These are phyloP conservation scores for Calamus simplicifolius DNA, from an alignment of 176 grass and related monocot species.

Conservation along the genomic window DNA sequence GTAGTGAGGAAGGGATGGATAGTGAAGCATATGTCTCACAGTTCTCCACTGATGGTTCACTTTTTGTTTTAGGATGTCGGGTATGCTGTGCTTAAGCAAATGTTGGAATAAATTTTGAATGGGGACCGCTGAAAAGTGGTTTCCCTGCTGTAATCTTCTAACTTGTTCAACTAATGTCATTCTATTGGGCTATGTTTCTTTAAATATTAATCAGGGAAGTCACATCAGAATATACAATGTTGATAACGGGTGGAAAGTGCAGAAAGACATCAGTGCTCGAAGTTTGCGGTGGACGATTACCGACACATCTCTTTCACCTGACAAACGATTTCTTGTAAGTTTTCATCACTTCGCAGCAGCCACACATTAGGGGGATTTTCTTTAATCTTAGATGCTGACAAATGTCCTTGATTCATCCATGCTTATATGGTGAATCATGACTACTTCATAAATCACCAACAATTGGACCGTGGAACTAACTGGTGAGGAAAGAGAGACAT, in stretches of 20 bases:
- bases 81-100: constrained; percentile 22
- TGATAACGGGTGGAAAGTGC: constrained; percentile 57
- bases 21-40: constrained; percentile 87
- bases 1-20: constrained; percentile 35
- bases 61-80: constrained; percentile 63
- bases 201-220: constrained; percentile 61
- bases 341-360: not conserved
- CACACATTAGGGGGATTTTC: too few relatives aligned
- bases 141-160: not conserved
- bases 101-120: too few relatives aligned
- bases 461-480: too few relatives aligned
- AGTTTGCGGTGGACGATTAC: constrained; percentile 81
- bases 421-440: too few relatives aligned
- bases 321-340: constrained; percentile 65
- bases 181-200: not conserved
- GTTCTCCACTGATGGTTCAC: constrained; percentile 71
- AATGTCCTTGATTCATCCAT: too few relatives aligned
- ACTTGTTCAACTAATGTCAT: constrained; percentile 10
- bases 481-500: too few relatives aligned
- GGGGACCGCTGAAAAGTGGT: not conserved
- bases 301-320: constrained; percentile 74
- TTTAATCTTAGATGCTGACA: too few relatives aligned
- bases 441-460: too few relatives aligned
- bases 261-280: constrained; percentile 70
- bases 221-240: constrained; percentile 64